A percentile compares a stretch with the other conserved stretches of the same genome.
These are phyloP conservation scores for Exophiala bonariae DNA, from an alignment of 2,329 filamentous ascomycete species.

Conservation along the genomic window DNA sequence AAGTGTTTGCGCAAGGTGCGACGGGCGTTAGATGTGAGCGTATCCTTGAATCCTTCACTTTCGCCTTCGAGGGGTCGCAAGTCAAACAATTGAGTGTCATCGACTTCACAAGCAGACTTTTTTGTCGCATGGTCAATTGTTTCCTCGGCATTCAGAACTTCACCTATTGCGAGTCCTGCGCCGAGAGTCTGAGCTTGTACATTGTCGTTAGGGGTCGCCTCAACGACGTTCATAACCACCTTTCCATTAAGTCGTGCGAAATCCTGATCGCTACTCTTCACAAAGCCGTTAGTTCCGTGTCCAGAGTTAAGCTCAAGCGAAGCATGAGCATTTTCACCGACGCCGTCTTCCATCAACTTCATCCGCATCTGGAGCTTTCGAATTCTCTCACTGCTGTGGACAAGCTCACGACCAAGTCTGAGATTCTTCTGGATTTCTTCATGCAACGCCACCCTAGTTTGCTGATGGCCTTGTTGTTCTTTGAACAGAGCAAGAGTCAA, in stretches of 20 bases:
- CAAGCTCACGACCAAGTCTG: slow-evolving; percentile 11
- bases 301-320: too few species aligned
- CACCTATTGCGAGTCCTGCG: too few species aligned
- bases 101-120: background rate
- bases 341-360: slow-evolving; percentile 3
- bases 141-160: too few species aligned
- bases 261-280: too few species aligned
- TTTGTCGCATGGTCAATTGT: too few species aligned
- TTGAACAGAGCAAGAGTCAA: slow-evolving; percentile 20
- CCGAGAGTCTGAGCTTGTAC: too few species aligned
- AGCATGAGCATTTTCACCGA: too few species aligned
- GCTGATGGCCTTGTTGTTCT: slow-evolving; percentile 25
- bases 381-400: slow-evolving; percentile 15
- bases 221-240: too few species aligned
- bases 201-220: too few species aligned
- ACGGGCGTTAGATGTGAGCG: slow-evolving; percentile 10
- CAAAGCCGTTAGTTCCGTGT: too few species aligned
- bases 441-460: slow-evolving; percentile 16
- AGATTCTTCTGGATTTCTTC: slow-evolving; percentile 11
- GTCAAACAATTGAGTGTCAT: slow-evolving; percentile 19
- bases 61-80: slow-evolving; percentile 15
- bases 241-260: too few species aligned
- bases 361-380: too few species aligned
- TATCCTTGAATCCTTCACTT: slow-evolving; percentile 6
- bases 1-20: slow-evolving; percentile 23